These are phyloP conservation scores for Beauveria brongniartii DNA, from an alignment of 2,329 filamentous ascomycete genomes.

Conservation along the genomic window DNA sequence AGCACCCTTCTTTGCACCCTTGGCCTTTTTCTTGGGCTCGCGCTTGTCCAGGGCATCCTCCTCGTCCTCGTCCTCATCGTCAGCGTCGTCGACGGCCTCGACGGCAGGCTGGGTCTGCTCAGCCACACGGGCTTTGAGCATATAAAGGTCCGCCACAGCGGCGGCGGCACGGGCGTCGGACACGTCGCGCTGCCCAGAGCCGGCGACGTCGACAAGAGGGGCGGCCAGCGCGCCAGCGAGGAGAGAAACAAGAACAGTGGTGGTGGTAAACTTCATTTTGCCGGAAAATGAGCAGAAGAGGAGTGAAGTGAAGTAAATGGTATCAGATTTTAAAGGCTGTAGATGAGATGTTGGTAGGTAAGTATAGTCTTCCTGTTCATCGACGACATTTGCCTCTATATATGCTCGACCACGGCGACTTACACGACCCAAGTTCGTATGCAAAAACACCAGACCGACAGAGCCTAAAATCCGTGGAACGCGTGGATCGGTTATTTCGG, in stretches of 20 bases:
- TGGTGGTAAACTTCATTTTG: constrained; percentile 9
- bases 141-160: background rate
- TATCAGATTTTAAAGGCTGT: background rate
- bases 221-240: constrained; percentile 7
- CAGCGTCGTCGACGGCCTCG: background rate
- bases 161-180: background rate
- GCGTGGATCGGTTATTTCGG: background rate
- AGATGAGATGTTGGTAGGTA: background rate
- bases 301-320: too few relatives aligned
- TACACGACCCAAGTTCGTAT: background rate
- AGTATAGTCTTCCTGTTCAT: background rate
- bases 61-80: background rate
- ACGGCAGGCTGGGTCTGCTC: background rate
- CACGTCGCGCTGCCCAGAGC: background rate
- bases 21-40: background rate
- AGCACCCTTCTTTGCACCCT: background rate
- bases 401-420: background rate
- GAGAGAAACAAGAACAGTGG: constrained; percentile 1
- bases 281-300: background rate
- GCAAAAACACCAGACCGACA: background rate
- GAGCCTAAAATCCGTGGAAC: background rate
- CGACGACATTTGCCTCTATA: background rate
- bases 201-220: background rate
- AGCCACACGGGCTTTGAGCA: background rate
- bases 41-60: background rate